Evolutionary conservation across 1,284 basidiomycete species (phyloP).

Genomic region (Gomphus bonarii): DNA sequence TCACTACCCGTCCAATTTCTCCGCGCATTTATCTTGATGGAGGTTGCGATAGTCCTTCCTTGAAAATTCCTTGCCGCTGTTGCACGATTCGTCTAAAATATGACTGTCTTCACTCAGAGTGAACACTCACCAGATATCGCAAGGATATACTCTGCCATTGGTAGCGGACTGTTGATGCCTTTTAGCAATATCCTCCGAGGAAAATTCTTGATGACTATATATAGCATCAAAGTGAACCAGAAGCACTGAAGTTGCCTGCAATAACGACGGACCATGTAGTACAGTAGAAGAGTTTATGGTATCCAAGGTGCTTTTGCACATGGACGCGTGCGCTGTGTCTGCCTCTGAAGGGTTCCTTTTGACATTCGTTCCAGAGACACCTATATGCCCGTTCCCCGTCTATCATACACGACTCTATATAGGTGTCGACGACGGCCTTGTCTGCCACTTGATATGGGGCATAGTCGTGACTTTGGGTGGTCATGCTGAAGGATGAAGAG

Average conservation of each 20-base stretch:
- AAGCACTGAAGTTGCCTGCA: not conserved
- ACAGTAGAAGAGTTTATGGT: not conserved
- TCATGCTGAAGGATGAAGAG: no score
- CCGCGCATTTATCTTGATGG: not conserved
- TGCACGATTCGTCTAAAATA: not conserved
- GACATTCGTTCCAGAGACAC: not conserved
- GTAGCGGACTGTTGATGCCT: not conserved
- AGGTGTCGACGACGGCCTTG: not conserved
- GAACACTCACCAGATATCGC: not conserved
- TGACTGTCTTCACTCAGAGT: not conserved
- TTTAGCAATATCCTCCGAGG: not conserved
- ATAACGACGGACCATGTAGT: not conserved
- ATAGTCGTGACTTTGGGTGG: not conserved
- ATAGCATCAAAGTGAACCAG: not conserved
- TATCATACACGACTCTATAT: not conserved
- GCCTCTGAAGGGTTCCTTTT: not conserved
- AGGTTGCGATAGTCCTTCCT: not conserved
- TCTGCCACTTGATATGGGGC: not conserved
- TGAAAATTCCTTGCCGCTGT: not conserved
- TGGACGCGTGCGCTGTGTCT: not conserved
- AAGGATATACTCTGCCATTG: not conserved
- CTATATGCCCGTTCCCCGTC: not conserved
- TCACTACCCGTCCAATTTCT: not conserved
- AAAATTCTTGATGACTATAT: not conserved
- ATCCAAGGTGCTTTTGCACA: not conserved